A percentile compares a stretch with the other conserved stretches of the same genome.
Evolutionary conservation across 371 early-diverging fungal genomes (phyloP).

Genomic region (Haplosporangium sp.): DNA sequence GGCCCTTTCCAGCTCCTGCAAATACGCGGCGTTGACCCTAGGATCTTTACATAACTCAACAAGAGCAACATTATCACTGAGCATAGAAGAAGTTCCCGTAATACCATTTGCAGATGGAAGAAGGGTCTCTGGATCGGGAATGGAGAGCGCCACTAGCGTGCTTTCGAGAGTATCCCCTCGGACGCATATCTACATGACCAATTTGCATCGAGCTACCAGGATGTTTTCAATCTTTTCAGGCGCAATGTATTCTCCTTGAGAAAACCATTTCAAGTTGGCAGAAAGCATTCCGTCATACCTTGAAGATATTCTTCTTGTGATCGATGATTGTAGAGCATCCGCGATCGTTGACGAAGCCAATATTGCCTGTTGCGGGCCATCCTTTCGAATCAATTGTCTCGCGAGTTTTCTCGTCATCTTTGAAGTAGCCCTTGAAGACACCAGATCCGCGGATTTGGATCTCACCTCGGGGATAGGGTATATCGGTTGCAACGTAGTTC

Average conservation of each 20-base stretch:
- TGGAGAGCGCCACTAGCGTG: constrained; percentile 82
- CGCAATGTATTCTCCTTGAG: constrained; percentile 96
- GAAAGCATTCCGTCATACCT: constrained; percentile 55
- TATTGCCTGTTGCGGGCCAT: constrained; percentile 94
- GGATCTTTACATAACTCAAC: constrained; percentile 64
- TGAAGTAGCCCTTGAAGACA: constrained; percentile 86
- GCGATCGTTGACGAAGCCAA: constrained; percentile 81
- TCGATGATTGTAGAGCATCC: constrained; percentile 91
- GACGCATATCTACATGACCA: constrained; percentile 73
- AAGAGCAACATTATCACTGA: constrained; percentile 41
- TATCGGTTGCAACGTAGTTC: constrained; percentile 82
- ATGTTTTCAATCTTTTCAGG: constrained; percentile 86
- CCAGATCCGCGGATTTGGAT: constrained; percentile 85
- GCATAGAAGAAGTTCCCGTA: constrained; percentile 18
- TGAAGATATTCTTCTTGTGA: constrained; percentile 98
- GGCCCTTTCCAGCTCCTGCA: constrained; percentile 25
- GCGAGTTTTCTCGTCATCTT: constrained; percentile 83
- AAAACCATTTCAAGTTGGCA: constrained; percentile 33
- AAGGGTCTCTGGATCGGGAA: constrained; percentile 78
- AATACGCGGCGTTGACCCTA: constrained; percentile 52
- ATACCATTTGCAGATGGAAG: constrained; percentile 55
- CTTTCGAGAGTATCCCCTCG: constrained; percentile 90
- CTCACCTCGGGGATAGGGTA: constrained; percentile 89
- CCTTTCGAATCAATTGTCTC: constrained; percentile 85
- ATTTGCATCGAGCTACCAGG: constrained; percentile 44